These are phyloP conservation scores for Grosmannia huntii DNA, from an alignment of 2,329 filamentous ascomycete genomes.

Conservation along the genomic window DNA sequence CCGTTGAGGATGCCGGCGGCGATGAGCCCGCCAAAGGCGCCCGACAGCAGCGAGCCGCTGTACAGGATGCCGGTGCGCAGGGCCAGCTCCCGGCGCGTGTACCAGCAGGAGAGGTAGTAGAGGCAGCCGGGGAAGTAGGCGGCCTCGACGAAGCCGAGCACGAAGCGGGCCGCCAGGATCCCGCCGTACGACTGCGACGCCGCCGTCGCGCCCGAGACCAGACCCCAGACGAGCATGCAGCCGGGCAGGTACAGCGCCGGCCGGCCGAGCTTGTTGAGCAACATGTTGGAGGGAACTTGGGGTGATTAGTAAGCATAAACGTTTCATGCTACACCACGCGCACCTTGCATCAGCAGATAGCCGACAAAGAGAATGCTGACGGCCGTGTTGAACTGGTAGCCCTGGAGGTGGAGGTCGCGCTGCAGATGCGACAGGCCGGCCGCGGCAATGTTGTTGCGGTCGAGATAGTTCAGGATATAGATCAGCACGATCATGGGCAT, in stretches of 20 bases:
- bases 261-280: constrained; percentile 1
- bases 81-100: constrained; percentile 12
- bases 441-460: constrained; percentile 20
- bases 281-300: not conserved
- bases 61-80: constrained; percentile 12
- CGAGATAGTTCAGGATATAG: constrained; percentile 19
- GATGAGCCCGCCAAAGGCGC: constrained; percentile 9
- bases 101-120: constrained; percentile 13
- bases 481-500: constrained; percentile 16
- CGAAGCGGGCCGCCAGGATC: constrained; percentile 1
- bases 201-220: not conserved
- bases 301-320: not conserved
- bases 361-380: constrained; percentile 6
- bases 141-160: constrained; percentile 6
- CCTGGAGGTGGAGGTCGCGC: constrained; percentile 2
- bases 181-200: not conserved
- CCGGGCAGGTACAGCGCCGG: not conserved
- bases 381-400: constrained; percentile 5
- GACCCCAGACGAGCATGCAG: not conserved
- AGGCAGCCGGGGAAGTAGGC: constrained; percentile 38
- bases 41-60: constrained; percentile 10
- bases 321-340: no score
- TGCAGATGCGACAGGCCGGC: constrained; percentile 17
- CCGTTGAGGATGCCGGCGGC: constrained; percentile 36
- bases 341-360: constrained; percentile 6